Conservation (phyloP, 1,284 basidiomycete species). For the Boletus mariae region DNA sequence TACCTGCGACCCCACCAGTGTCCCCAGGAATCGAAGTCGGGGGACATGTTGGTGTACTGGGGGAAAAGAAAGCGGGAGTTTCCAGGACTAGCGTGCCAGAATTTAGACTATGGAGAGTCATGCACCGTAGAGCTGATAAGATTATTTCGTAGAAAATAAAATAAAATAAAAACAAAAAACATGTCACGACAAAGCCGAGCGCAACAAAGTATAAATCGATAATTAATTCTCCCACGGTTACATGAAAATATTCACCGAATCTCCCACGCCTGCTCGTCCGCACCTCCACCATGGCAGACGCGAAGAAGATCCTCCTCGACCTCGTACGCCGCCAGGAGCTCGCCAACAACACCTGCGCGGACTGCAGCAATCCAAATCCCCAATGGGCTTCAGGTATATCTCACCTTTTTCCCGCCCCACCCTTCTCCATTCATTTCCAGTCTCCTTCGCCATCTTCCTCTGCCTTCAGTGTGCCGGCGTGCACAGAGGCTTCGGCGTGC, state of each 20-base stretch:
- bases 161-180: not conserved
- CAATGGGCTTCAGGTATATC: slow-evolving; percentile 82
- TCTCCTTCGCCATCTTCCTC: slow-evolving; percentile 80
- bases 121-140: slow-evolving; percentile 27
- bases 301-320: slow-evolving; percentile 68
- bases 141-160: slow-evolving; percentile 26
- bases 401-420: not conserved
- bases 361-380: slow-evolving; percentile 83
- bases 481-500: slow-evolving; percentile 87
- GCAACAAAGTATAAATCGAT: slow-evolving; percentile 5
- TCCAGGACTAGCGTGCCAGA: slow-evolving; percentile 10
- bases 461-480: slow-evolving; percentile 90
- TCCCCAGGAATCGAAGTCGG: slow-evolving; percentile 48
- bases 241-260: not conserved
- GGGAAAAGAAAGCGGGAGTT: not conserved
- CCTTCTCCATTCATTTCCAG: slow-evolving; percentile 16
- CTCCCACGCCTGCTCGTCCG: slow-evolving; percentile 11
- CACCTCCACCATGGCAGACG: slow-evolving; percentile 31
- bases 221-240: not conserved
- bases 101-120: slow-evolving; percentile 12
- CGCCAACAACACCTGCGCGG: slow-evolving; percentile 74
- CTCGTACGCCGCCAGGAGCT: slow-evolving; percentile 71
- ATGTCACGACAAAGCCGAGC: slow-evolving; percentile 17
- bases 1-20: slow-evolving; percentile 57
- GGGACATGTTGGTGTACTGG: not conserved